Evolutionary conservation across 1,284 basidiomycete species (phyloP).

Genomic region (Tilletia walkeri): DNA sequence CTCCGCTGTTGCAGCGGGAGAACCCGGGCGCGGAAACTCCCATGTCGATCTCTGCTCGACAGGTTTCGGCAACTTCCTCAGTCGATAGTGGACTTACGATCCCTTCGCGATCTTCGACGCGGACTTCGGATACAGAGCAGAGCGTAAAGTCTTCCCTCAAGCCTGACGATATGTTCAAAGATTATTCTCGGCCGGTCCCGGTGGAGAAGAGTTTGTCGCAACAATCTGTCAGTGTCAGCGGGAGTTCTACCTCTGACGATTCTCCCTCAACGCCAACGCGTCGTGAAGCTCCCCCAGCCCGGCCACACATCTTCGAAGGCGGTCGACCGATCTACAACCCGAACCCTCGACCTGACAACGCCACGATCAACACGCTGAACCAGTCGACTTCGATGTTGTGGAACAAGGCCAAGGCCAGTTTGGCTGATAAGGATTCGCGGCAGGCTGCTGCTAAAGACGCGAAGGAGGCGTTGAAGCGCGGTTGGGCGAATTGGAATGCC

Average conservation of each 20-base stretch:
- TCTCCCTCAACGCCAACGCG: background rate
- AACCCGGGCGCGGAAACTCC: background rate
- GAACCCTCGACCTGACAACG: background rate
- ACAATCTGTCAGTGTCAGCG: background rate
- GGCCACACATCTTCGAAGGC: conserved; percentile 18
- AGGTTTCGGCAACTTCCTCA: background rate
- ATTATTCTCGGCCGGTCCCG: background rate
- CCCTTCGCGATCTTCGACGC: background rate
- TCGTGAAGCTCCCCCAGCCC: conserved; percentile 4
- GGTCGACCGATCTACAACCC: conserved; percentile 12
- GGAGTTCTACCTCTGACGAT: background rate
- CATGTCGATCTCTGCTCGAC: background rate
- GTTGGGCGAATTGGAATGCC: conserved; percentile 41
- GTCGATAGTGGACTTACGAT: background rate
- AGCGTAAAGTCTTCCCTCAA: background rate
- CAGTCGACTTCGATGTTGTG: conserved; percentile 20
- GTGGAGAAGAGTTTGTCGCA: background rate
- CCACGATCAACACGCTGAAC: conserved; percentile 3
- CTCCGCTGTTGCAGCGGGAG: background rate
- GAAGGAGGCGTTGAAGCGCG: conserved; percentile 49
- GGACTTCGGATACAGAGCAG: background rate
- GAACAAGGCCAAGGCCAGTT: conserved; percentile 50
- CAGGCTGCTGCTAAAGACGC: conserved; percentile 48
- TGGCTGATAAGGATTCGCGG: conserved; percentile 50
- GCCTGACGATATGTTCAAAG: background rate